Conservation (phyloP, 2,329 filamentous ascomycete species). For the Pseudogymnoascus sp. region DNA sequence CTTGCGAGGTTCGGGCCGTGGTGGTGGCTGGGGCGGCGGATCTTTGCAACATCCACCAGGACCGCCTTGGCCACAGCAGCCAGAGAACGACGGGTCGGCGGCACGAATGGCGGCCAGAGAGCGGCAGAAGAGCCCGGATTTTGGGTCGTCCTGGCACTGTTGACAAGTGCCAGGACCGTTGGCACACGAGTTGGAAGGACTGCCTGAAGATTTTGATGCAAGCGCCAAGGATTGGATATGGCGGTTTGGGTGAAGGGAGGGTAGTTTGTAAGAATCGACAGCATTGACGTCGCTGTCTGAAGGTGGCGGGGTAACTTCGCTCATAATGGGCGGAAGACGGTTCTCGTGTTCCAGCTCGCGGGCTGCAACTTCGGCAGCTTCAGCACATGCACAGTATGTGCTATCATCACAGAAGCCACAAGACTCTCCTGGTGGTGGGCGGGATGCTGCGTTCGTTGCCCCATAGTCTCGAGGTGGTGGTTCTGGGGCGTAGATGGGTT, state of each 20-base stretch:
- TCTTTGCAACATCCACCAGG: constrained; percentile 52
- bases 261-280: constrained; percentile 51
- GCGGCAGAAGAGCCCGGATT: constrained; percentile 75
- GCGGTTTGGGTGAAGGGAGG: constrained; percentile 31
- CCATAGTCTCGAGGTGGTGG: constrained; percentile 20
- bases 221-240: constrained; percentile 13
- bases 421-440: constrained; percentile 48
- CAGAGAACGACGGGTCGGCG: constrained; percentile 20
- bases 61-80: constrained; percentile 2
- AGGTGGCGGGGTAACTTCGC: constrained; percentile 36
- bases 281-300: constrained; percentile 33
- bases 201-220: constrained; percentile 25
- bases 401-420: constrained; percentile 80
- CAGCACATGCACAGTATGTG: constrained; percentile 74
- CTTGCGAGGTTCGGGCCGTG: constrained; percentile 19
- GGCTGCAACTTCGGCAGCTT: constrained; percentile 36
- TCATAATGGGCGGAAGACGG: constrained; percentile 35
- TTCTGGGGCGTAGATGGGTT: constrained; percentile 17
- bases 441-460: constrained; percentile 21
- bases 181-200: constrained; percentile 28
- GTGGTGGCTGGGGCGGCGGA: constrained; percentile 17
- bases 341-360: constrained; percentile 25
- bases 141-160: constrained; percentile 69
- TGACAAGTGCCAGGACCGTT: constrained; percentile 71
- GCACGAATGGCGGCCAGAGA: constrained; percentile 57